Base-by-base conservation (phyloP, 2,329 filamentous ascomycete genomes). In the Tolypocladium nubicola region DNA sequence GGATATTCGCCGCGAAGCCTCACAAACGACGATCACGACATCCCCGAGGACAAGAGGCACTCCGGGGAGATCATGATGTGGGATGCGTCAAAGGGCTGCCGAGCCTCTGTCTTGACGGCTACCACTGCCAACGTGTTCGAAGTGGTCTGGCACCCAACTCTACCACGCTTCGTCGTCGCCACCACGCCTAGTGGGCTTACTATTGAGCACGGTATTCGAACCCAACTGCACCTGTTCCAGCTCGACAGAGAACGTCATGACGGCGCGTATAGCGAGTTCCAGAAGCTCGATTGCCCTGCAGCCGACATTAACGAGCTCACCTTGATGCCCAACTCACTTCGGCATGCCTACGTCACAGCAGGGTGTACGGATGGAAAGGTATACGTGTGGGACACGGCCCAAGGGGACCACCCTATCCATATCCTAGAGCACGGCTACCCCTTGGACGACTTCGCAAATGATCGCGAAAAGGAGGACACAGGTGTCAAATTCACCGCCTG, bases 401-500 rank as follows among this genome's bases (percentile, higher is more conserved):
- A 71, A 13, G 77, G 75, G n/a, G 81, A 85, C 61, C 69, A 72
- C 41, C 79, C 82, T 0, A 77, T 84, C 26, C 82, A 85, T 62
- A 68, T 78, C 2, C 71, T 87, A 0, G 61, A 70, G 8, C 84
- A 87, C 60, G 82, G 79, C 11, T 68, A 70, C 41, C 74, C 71
- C 0, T 61, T 75, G 2, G 73, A 75, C 14, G 70, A 73, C 37
- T 70, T 75, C 39, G 60, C 70, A 4, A 73, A 73, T 1, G 75
- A 81, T 41, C 69, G 78, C 14, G 81, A 83, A 58, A 70, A 72
- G 10, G 80, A 82, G 54, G 84, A 86, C 58, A 79, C 80, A 0
- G 84, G 84, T 2, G 81, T 86, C 47, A 86, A 85, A 64, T 86
- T 87, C 61, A 79, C 78, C 0, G 78, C 82, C 4, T 87, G 83